These are phyloP conservation scores for Cinnamomum chago DNA, from an alignment of 164 flowering plant species.

Conservation along the genomic window DNA sequence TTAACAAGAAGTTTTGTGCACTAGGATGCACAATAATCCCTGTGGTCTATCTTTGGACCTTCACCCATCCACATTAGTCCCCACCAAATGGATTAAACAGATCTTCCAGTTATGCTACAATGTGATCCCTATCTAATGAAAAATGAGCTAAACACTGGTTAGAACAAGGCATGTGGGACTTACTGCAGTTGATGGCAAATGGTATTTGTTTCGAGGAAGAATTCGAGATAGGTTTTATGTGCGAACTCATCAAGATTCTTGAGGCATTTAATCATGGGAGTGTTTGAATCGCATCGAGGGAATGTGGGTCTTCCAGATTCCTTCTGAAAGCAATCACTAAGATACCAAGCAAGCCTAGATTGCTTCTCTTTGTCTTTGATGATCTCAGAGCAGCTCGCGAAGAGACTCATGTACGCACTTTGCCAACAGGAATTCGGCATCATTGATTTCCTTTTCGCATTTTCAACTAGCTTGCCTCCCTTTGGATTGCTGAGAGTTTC, in stretches of 20 bases:
- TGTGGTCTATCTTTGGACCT: too few relatives aligned
- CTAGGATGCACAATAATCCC: too few relatives aligned
- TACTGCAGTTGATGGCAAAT: slow-evolving; percentile 90
- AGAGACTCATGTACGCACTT: slow-evolving; percentile 54
- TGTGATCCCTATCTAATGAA: background rate
- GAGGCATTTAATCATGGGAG: slow-evolving; percentile 53
- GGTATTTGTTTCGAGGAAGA: slow-evolving; percentile 69
- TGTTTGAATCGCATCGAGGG: slow-evolving; percentile 47
- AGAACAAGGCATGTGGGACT: background rate
- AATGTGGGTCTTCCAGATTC: slow-evolving; percentile 60
- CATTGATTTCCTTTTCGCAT: slow-evolving; percentile 38
- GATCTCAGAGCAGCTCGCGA: slow-evolving; percentile 61
- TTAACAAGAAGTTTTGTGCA: too few relatives aligned
- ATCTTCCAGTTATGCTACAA: background rate
- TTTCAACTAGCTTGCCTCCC: slow-evolving; percentile 42
- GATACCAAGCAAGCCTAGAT: slow-evolving; percentile 69
- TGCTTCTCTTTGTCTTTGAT: slow-evolving; percentile 52
- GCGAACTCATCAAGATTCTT: slow-evolving; percentile 40
- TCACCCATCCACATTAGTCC: background rate
- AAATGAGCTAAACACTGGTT: background rate
- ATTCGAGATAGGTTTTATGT: slow-evolving; percentile 49
- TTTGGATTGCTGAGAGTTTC: slow-evolving; percentile 31
- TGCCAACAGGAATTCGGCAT: slow-evolving; percentile 62
- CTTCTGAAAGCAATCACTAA: slow-evolving; percentile 73
- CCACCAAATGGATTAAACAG: background rate